These are phyloP conservation scores for Sporothrix brunneoviolacea DNA, from an alignment of 2,329 filamentous ascomycete species.

Conservation along the genomic window DNA sequence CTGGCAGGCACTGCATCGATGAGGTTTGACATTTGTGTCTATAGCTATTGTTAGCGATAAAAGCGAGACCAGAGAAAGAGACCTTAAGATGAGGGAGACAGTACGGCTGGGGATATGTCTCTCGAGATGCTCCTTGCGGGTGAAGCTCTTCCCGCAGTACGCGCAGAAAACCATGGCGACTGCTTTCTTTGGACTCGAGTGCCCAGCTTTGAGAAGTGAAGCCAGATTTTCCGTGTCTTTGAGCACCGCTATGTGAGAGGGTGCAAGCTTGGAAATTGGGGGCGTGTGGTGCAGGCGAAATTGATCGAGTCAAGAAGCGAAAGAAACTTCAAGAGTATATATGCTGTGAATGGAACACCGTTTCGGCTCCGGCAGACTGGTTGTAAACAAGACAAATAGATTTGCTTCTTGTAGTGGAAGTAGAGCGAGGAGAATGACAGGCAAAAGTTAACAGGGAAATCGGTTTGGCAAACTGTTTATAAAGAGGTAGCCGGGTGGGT, in stretches of 20 bases:
- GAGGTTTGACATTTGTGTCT: slow-evolving; percentile 52
- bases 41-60: not conserved
- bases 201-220: slow-evolving; percentile 8
- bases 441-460: not conserved
- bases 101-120: slow-evolving; percentile 47
- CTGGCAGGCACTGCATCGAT: slow-evolving; percentile 42
- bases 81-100: slow-evolving; percentile 21
- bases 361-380: not conserved
- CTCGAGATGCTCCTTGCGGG: slow-evolving; percentile 50
- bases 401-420: not conserved
- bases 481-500: no score
- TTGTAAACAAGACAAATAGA: not conserved
- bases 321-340: not conserved
- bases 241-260: not conserved
- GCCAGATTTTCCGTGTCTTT: slow-evolving; percentile 10
- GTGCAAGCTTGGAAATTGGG: not conserved
- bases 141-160: slow-evolving; percentile 49
- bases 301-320: not conserved
- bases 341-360: slow-evolving; percentile 9
- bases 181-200: slow-evolving; percentile 9
- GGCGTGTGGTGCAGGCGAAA: not conserved
- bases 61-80: not conserved
- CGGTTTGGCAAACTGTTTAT: no score
- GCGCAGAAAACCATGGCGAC: slow-evolving; percentile 40
- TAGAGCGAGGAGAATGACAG: slow-evolving; percentile 9